A percentile compares a stretch with the other conserved stretches of the same genome.
Evolutionary conservation across 345 rosid species (phyloP).

Genomic region (Populus pruinosa): DNA sequence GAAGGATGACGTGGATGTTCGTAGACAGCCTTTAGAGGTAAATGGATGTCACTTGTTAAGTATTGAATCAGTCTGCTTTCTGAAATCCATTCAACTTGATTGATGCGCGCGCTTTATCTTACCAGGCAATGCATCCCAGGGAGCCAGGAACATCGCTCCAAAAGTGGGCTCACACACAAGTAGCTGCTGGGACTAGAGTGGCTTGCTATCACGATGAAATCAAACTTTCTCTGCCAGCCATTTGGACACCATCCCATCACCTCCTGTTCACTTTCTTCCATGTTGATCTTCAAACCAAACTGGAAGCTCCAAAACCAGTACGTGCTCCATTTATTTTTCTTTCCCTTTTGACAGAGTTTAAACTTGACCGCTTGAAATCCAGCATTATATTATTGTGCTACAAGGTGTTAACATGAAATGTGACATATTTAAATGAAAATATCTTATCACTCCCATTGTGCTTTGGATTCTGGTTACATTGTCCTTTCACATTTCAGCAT

Average conservation of each 20-base stretch:
- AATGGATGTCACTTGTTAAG: constrained; percentile 13
- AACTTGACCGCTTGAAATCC: background rate
- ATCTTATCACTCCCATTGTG: too few relatives aligned
- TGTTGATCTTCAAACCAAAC: constrained; percentile 92
- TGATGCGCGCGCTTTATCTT: constrained; percentile 26
- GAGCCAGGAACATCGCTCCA: constrained; percentile 64
- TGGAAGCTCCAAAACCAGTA: constrained; percentile 99
- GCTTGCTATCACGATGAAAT: constrained; percentile 92
- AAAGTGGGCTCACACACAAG: constrained; percentile 90
- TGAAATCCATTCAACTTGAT: constrained; percentile 14
- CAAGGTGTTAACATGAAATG: background rate
- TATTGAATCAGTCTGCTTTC: constrained; percentile 10
- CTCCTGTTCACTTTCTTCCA: constrained; percentile 93
- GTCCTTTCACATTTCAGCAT: too few relatives aligned
- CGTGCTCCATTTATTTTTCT: constrained; percentile 18
- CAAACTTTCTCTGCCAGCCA: constrained; percentile 82
- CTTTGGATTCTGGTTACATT: too few relatives aligned
- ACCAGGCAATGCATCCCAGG: constrained; percentile 81
- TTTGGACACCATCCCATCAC: constrained; percentile 95
- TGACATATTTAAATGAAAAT: background rate
- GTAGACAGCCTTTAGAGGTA: constrained; percentile 94
- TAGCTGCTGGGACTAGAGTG: constrained; percentile 77
- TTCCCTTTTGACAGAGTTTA: background rate
- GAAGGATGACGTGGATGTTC: constrained; percentile 88
- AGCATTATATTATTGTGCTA: background rate